Conservation (phyloP, 2,329 filamentous ascomycete species). For the Ascochyta viciae-villosae region DNA sequence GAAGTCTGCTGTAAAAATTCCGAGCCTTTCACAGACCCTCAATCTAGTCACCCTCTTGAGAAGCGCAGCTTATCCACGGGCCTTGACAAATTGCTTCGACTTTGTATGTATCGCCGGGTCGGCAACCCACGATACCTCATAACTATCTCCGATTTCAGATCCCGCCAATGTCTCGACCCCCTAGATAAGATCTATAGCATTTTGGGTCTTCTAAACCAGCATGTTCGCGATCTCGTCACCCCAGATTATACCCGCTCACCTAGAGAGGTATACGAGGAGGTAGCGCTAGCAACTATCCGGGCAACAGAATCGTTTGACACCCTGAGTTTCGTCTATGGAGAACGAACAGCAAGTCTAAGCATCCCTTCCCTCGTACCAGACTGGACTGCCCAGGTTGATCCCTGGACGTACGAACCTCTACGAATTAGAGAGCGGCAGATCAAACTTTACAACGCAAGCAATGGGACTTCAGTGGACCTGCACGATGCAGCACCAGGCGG, state of each 20-base stretch:
- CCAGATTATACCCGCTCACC: background rate
- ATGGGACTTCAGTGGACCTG: background rate
- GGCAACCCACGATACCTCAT: background rate
- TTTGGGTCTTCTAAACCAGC: background rate
- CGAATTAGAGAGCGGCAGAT: background rate
- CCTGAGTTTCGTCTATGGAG: background rate
- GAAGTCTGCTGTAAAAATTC: background rate
- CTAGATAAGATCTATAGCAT: constrained; percentile 1
- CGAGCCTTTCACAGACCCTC: background rate
- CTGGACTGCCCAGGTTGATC: background rate
- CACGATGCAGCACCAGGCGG: background rate
- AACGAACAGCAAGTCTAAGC: background rate
- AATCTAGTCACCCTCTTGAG: background rate
- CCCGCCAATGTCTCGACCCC: background rate
- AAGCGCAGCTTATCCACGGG: background rate
- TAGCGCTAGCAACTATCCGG: background rate
- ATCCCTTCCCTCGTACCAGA: background rate
- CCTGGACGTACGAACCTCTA: background rate
- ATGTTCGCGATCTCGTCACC: background rate
- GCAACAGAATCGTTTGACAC: background rate
- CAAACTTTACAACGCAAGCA: background rate
- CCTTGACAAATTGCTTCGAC: background rate
- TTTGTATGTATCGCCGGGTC: background rate
- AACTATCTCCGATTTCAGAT: background rate
- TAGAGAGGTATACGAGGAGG: background rate